Evolutionary conservation across 805 yeast species (phyloP).

Genomic region (Saturnispora dispora): DNA sequence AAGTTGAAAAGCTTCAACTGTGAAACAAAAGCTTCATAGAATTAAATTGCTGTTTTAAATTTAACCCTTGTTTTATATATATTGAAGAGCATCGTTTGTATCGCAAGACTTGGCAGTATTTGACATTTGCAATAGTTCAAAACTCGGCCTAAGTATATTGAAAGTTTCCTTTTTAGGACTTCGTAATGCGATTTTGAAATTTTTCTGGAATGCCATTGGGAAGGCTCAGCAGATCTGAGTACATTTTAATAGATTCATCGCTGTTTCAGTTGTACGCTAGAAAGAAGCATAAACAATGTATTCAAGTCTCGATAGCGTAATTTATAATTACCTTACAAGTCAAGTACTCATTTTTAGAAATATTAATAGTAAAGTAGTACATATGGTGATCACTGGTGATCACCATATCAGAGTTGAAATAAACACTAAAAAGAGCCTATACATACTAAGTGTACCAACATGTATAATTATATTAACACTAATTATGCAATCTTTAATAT

Average conservation of each 20-base stretch:
- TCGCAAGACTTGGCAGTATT: background rate
- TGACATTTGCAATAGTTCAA: background rate
- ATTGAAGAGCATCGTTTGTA: background rate
- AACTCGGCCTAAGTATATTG: background rate
- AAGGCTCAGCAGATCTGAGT: background rate
- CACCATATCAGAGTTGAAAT: too few relatives aligned
- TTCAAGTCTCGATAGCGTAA: too few relatives aligned
- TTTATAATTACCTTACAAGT: too few relatives aligned
- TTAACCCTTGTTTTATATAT: background rate
- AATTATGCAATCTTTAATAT: too few relatives aligned
- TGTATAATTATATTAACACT: too few relatives aligned
- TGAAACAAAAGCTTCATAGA: background rate
- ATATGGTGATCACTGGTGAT: too few relatives aligned
- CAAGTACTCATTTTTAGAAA: too few relatives aligned
- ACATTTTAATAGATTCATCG: background rate
- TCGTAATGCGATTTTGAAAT: constrained; percentile 1
- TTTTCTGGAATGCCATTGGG: background rate
- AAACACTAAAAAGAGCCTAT: too few relatives aligned
- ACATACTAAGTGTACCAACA: too few relatives aligned
- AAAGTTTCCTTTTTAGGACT: constrained; percentile 8
- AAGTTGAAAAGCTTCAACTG: background rate
- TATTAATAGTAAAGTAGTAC: too few relatives aligned
- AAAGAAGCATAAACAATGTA: background rate
- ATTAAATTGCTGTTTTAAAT: background rate
- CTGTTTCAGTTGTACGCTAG: background rate